phyloP scores from a whole-genome alignment of 257 asterid genomes.

The Rehmannia glutinosa region DNA sequence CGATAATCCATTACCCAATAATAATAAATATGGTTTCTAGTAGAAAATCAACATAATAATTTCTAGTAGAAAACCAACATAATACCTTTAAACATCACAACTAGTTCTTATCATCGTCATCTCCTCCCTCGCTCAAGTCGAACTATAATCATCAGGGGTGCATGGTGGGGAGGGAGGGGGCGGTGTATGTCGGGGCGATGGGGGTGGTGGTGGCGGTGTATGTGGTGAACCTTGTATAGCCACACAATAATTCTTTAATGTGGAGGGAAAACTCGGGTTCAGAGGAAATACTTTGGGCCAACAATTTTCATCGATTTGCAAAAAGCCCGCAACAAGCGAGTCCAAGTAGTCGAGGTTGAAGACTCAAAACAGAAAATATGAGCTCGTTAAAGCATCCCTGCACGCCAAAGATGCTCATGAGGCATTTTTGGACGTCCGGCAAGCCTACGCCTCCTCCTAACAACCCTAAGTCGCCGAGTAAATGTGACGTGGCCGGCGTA shows the following conservation, averaged over 20 bases:
- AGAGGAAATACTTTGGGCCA: constrained; percentile 15
- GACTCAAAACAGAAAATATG: background rate
- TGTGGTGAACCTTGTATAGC: background rate
- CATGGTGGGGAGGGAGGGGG: background rate
- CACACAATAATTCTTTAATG: background rate
- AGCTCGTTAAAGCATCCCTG: constrained; percentile 13
- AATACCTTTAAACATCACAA: background rate
- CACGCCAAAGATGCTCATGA: background rate
- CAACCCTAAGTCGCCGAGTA: background rate
- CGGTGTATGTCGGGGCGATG: background rate
- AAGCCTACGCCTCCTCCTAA: background rate
- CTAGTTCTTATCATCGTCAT: background rate
- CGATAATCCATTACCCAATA: background rate
- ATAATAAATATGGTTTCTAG: too few relatives aligned
- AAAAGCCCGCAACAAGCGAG: constrained; percentile 12
- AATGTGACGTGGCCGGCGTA: background rate
- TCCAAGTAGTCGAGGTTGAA: constrained; percentile 4
- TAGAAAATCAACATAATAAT: too few relatives aligned
- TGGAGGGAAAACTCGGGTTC: background rate
- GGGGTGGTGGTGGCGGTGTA: background rate
- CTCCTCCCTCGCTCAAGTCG: background rate
- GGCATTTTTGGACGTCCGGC: constrained; percentile 1
- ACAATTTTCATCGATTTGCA: constrained; percentile 11
- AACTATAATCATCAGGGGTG: background rate
- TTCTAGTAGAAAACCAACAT: too few relatives aligned